These are phyloP conservation scores for Colletotrichum caudatum DNA, from an alignment of 2,329 filamentous ascomycete genomes.

Conservation along the genomic window DNA sequence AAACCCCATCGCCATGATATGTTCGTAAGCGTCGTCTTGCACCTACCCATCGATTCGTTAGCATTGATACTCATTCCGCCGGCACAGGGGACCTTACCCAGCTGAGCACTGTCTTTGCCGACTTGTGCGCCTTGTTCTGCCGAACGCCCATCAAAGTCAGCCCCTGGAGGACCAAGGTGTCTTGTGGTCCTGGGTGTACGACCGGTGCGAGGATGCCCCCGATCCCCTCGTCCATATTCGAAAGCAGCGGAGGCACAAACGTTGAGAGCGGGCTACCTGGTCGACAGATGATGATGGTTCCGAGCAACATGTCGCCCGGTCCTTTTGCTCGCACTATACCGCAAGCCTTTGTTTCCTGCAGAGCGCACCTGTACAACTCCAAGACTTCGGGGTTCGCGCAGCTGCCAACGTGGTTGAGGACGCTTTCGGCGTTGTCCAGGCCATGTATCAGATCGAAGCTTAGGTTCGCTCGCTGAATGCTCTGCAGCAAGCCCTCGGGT, in stretches of 20 bases:
- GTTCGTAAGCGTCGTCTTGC: conserved; percentile 77
- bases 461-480: conserved; percentile 77
- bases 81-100: conserved; percentile 70
- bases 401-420: conserved; percentile 79
- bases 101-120: conserved; percentile 79
- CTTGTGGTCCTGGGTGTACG: conserved; percentile 76
- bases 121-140: conserved; percentile 84
- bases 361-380: conserved; percentile 82
- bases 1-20: conserved; percentile 83
- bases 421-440: conserved; percentile 78
- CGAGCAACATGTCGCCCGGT: conserved; percentile 75
- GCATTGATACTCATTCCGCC: neutral
- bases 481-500: conserved; percentile 81
- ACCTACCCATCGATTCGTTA: conserved; percentile 63
- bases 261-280: conserved; percentile 75
- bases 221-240: conserved; percentile 66
- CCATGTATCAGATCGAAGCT: conserved; percentile 88
- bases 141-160: conserved; percentile 83
- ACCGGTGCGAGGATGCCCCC: conserved; percentile 86
- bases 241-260: conserved; percentile 76
- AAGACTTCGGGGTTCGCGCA: conserved; percentile 82
- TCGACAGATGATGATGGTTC: conserved; percentile 84
- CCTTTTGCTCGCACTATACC: conserved; percentile 87
- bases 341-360: conserved; percentile 77
- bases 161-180: conserved; percentile 78